Evolutionary conservation across 139 green algal genomes (phyloP), one percentile per base, ranked within the genome.

Genomic region (Chlorella sp.): DNA sequence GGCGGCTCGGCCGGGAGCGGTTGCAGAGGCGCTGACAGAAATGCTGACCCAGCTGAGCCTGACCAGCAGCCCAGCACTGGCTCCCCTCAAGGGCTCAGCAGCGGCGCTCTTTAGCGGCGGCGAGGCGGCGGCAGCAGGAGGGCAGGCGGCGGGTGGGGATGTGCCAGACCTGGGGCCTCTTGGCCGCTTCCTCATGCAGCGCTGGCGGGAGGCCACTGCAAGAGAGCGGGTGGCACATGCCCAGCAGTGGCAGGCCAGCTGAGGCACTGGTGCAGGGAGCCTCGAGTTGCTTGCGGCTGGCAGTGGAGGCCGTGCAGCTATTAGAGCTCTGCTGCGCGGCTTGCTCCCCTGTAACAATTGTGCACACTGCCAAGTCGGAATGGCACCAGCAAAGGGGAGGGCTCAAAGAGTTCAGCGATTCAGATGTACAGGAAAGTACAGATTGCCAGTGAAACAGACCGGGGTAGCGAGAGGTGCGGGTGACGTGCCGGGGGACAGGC

Each of bases 161-260:
- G 63, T 85, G 23, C 87, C 85, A 0, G 88, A 87, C 16, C 70
- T 92, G 47, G 89, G 85, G 0, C 85, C 88, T 0, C 68, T 94
- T 32, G 91, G 91, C 0, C 85, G 86, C 68, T 92, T 92, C 71
- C 78, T 94, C 60, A 60, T 94, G 73, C 82, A 75, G 1, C 82
- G 83, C 47, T 93, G 90, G 91, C 71, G 82, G 11, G 88, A 94
- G 82, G 85, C 91, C 39, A 86, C 79, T 34, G 89, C 89, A 17
- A 78, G 74, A 6, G 74, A 79, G 78, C 68, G 81, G 0, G 39
- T 78, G 78, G 38, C 68, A 32, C 62, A 80, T 16, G 55, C 44
- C 38, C 67, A 80, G 75, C 75, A 84, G 84, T 67, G 64, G 56
- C 74, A 87, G 47, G 64, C 63, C 20, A 72, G 76, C 60, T 82